Evolutionary conservation across 768 basidiomycete genomes (phyloP).

Genomic region (Macrolepiota dolichaula): DNA sequence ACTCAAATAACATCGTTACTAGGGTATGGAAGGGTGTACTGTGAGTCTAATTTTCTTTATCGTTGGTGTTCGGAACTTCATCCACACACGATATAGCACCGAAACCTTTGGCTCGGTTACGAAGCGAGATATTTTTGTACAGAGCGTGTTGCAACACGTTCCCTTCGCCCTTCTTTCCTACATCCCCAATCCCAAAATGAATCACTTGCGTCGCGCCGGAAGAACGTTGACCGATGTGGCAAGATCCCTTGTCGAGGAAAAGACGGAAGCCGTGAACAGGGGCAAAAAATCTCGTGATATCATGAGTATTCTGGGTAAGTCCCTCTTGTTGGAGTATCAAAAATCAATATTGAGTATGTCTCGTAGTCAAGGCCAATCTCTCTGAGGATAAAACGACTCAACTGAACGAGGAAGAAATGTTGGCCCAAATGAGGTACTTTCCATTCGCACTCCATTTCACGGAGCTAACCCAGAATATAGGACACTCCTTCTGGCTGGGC

Average conservation of each 20-base stretch:
- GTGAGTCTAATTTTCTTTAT: slow-evolving; percentile 20
- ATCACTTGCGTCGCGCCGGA: slow-evolving; percentile 28
- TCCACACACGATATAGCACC: slow-evolving; percentile 30
- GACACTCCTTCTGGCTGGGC: slow-evolving; percentile 44
- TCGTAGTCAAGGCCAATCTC: slow-evolving; percentile 48
- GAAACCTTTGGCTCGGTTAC: slow-evolving; percentile 26
- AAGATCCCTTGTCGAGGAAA: slow-evolving; percentile 32
- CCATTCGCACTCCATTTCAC: slow-evolving; percentile 32
- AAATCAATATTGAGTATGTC: neutral
- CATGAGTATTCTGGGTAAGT: slow-evolving; percentile 40
- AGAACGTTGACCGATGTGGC: slow-evolving; percentile 29
- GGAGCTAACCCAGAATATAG: slow-evolving; percentile 35
- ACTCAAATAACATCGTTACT: slow-evolving; percentile 32
- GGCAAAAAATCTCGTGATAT: slow-evolving; percentile 36
- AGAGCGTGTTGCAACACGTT: slow-evolving; percentile 29
- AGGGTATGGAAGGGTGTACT: slow-evolving; percentile 32
- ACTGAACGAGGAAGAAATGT: slow-evolving; percentile 44
- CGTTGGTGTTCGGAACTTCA: neutral
- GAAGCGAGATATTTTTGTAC: slow-evolving; percentile 28
- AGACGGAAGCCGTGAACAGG: slow-evolving; percentile 26
- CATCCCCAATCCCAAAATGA: slow-evolving; percentile 26
- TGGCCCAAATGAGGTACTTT: slow-evolving; percentile 49
- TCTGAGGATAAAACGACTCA: slow-evolving; percentile 37
- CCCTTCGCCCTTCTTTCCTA: slow-evolving; percentile 17
- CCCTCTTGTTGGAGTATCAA: neutral